Conservation (phyloP, 2,329 filamentous ascomycete genomes). For the Curvularia spicifera region DNA sequence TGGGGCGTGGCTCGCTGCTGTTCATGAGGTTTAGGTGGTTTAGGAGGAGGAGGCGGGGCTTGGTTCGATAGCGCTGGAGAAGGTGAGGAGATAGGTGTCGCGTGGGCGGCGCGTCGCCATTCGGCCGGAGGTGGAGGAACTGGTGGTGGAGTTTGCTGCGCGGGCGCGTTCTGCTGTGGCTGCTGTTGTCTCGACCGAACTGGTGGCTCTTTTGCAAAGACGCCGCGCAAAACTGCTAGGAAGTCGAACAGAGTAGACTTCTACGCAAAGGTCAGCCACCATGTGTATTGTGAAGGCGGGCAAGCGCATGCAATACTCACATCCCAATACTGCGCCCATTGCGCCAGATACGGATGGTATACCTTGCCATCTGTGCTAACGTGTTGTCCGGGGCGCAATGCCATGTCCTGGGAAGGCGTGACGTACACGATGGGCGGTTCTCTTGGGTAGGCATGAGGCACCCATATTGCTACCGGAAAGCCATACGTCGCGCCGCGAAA, state of each 20-base stretch:
- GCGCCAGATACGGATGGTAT: conserved; percentile 93
- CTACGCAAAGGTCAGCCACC: conserved; percentile 50
- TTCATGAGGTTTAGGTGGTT: conserved; percentile 54
- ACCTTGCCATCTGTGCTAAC: conserved; percentile 91
- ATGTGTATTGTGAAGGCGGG: background rate
- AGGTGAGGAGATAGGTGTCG: conserved; percentile 43
- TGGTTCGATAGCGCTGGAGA: conserved; percentile 41
- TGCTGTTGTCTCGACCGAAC: conserved; percentile 72
- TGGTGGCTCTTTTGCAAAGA: conserved; percentile 94
- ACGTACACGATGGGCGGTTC: conserved; percentile 89
- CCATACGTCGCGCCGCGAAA: conserved; percentile 90
- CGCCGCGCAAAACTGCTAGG: conserved; percentile 77
- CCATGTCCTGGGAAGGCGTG: conserved; percentile 85
- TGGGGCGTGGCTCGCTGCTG: conserved; percentile 33
- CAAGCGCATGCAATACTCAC: conserved; percentile 61
- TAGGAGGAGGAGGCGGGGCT: conserved; percentile 52
- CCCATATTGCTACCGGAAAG: conserved; percentile 91
- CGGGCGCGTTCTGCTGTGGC: conserved; percentile 47
- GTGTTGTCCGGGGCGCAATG: conserved; percentile 90
- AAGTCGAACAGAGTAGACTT: conserved; percentile 87
- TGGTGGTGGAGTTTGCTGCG: conserved; percentile 44
- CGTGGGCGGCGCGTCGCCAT: conserved; percentile 44
- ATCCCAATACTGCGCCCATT: conserved; percentile 90
- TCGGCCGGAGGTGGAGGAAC: conserved; percentile 76
- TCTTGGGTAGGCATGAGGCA: conserved; percentile 86